Conservation (phyloP, 768 basidiomycete genomes). For the Pisolithus albus region DNA sequence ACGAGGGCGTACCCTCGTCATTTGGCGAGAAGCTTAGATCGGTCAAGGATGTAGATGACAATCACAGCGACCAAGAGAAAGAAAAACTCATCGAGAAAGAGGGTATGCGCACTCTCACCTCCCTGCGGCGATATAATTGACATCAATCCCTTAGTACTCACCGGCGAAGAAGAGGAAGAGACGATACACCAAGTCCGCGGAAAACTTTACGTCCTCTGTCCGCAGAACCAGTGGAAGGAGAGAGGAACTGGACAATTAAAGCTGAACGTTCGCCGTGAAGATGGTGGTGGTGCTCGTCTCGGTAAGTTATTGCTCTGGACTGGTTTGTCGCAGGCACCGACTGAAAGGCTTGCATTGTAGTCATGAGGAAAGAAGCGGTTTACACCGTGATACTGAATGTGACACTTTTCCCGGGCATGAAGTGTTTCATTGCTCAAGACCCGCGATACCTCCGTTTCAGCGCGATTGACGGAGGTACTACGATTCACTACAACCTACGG, state of each 20-base stretch:
- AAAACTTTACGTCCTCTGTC: slow-evolving; percentile 58
- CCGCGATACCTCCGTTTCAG: slow-evolving; percentile 75
- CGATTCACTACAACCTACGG: slow-evolving; percentile 70
- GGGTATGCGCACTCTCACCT: slow-evolving; percentile 33
- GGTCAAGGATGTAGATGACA: slow-evolving; percentile 52
- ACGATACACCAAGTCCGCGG: slow-evolving; percentile 71
- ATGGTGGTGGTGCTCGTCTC: slow-evolving; percentile 64
- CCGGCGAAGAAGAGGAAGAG: slow-evolving; percentile 79
- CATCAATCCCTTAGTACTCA: slow-evolving; percentile 42
- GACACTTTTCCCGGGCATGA: slow-evolving; percentile 74
- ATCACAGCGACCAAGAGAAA: slow-evolving; percentile 36
- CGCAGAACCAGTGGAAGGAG: slow-evolving; percentile 67
- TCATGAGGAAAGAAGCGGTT: slow-evolving; percentile 84
- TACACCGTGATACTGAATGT: slow-evolving; percentile 68
- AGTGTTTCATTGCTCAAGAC: slow-evolving; percentile 64
- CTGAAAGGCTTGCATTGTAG: slow-evolving; percentile 28
- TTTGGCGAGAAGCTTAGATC: slow-evolving; percentile 68
- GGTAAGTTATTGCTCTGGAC: slow-evolving; percentile 30
- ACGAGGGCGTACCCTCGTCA: slow-evolving; percentile 28
- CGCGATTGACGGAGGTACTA: slow-evolving; percentile 52
- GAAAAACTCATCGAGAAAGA: slow-evolving; percentile 58
- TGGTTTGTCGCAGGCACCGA: slow-evolving; percentile 6
- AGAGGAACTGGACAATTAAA: slow-evolving; percentile 66
- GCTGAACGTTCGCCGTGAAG: slow-evolving; percentile 57
- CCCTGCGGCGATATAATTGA: neutral